phyloP scores from a whole-genome alignment of 257 asterid species.

The Solanum arcanum region DNA sequence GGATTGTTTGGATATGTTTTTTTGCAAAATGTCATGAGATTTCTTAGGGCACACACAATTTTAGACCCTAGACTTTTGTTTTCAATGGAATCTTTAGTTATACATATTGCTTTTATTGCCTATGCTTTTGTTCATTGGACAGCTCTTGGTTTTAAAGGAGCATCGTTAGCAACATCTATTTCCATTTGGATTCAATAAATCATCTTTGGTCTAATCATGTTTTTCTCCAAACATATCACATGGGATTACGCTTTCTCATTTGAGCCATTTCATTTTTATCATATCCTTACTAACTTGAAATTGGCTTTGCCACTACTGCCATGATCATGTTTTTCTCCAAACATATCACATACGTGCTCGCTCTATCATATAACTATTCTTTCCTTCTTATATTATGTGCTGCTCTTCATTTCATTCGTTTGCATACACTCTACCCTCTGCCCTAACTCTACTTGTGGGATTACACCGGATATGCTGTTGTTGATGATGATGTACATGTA shows the following conservation, averaged over 20 bases:
- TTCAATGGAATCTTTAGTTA: constrained; percentile 28
- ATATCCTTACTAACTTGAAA: constrained; percentile 22
- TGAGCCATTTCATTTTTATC: constrained; percentile 20
- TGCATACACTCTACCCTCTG: not conserved
- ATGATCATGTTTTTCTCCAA: not conserved
- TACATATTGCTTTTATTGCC: constrained; percentile 36
- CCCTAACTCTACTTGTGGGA: not conserved
- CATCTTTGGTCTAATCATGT: constrained; percentile 27
- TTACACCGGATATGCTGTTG: not conserved
- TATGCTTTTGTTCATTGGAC: constrained; percentile 36
- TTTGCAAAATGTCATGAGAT: constrained; percentile 50
- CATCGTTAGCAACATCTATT: constrained; percentile 49
- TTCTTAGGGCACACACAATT: constrained; percentile 55
- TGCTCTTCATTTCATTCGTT: not conserved
- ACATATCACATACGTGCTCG: too few relatives aligned
- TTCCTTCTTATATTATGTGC: not conserved
- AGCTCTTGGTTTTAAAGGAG: constrained; percentile 31
- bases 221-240: constrained; percentile 23
- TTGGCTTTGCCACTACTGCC: constrained; percentile 52
- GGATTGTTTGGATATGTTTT: constrained; percentile 55
- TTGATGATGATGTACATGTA: too few relatives aligned
- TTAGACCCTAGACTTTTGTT: constrained; percentile 36
- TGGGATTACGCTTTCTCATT: constrained; percentile 14
- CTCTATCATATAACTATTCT: not conserved
- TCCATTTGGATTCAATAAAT: constrained; percentile 49